phyloP scores from a whole-genome alignment of 441 rosid genomes.

The Erodium texanum region DNA sequence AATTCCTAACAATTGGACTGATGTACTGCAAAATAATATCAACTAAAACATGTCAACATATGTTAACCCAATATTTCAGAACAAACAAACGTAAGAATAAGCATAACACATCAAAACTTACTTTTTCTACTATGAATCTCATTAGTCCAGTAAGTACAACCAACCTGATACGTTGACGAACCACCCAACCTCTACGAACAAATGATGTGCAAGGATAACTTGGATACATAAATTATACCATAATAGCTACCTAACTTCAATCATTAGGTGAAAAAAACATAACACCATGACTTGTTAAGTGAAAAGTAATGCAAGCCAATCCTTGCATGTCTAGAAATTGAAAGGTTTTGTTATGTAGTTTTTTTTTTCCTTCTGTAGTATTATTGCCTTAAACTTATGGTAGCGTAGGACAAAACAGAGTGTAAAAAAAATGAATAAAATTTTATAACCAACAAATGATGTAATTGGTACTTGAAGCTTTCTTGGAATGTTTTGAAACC shows the following conservation, averaged over 20 bases:
- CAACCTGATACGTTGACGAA: conserved; percentile 70
- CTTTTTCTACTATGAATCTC: conserved; percentile 96
- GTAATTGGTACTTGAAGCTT: no score
- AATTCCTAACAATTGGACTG: conserved; percentile 89
- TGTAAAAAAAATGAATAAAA: no score
- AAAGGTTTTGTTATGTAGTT: not conserved
- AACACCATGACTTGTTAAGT: not conserved
- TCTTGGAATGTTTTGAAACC: no score
- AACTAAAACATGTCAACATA: conserved; percentile 24
- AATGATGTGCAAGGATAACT: conserved; percentile 78
- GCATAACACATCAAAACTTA: conserved; percentile 22
- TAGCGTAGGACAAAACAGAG: not conserved
- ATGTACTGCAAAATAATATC: conserved; percentile 66
- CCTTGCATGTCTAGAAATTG: no score
- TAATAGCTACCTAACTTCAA: not conserved
- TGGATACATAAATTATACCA: conserved; percentile 29
- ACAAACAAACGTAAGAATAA: conserved; percentile 12
- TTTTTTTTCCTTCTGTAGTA: not conserved
- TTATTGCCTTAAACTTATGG: not conserved
- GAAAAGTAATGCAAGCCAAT: not conserved
- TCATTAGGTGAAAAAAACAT: not conserved
- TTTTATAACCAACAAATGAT: no score
- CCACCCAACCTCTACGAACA: conserved; percentile 85
- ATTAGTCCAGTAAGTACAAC: conserved; percentile 83
- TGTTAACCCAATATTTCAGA: not conserved